These are phyloP conservation scores for Allium sativum DNA, from an alignment of 106 monocot species.

Conservation along the genomic window DNA sequence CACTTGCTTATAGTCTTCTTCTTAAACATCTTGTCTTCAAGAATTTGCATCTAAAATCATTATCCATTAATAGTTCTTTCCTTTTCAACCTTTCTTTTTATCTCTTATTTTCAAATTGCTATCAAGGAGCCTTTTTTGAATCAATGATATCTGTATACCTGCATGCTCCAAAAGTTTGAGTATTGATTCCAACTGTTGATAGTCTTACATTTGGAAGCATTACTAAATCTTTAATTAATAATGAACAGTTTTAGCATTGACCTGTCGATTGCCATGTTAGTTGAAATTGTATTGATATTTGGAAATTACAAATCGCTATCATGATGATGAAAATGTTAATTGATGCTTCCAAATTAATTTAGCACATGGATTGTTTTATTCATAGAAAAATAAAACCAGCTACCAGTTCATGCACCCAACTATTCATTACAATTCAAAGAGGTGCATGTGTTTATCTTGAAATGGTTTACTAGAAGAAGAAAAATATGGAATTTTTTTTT, in stretches of 20 bases:
- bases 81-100: neutral
- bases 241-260: neutral
- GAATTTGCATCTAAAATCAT: conserved; percentile 2
- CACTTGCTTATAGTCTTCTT: conserved; percentile 8
- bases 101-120: neutral
- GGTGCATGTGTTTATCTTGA: neutral
- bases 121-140: neutral
- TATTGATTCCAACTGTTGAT: neutral
- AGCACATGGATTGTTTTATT: neutral
- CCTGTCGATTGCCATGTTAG: neutral
- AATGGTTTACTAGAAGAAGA: neutral
- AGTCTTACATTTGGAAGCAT: neutral
- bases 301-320: neutral
- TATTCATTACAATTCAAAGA: neutral
- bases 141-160: neutral
- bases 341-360: neutral
- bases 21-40: conserved; percentile 4
- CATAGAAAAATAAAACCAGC: neutral
- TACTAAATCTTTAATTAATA: neutral
- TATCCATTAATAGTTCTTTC: conserved; percentile 1
- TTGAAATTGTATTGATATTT: neutral
- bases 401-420: neutral
- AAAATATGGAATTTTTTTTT: neutral
- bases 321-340: neutral
- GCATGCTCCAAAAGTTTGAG: neutral